Percentiles rank a stretch among this genome's conserved stretches.
Evolutionary conservation across 2,329 filamentous ascomycete species (phyloP).

Genomic region (Pezicula rhizophila): DNA sequence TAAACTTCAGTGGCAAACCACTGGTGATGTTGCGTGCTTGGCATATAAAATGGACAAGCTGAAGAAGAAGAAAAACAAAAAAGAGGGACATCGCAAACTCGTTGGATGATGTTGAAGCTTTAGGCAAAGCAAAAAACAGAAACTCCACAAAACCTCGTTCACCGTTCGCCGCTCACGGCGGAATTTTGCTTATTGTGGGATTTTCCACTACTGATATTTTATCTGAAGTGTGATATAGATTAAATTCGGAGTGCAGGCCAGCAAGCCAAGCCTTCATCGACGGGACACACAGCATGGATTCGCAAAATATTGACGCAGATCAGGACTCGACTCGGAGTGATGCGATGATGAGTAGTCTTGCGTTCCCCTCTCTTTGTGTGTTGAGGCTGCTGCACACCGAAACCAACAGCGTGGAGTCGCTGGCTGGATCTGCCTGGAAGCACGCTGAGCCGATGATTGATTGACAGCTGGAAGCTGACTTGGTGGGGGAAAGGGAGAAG

Average conservation of each 20-base stretch:
- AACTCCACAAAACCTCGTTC: too few relatives aligned
- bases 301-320: conserved; percentile 19
- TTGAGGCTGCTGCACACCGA: conserved; percentile 11
- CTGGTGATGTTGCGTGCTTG: too few relatives aligned
- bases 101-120: background rate
- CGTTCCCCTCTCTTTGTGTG: too few relatives aligned
- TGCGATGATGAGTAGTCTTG: background rate
- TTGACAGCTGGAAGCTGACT: background rate
- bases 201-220: conserved; percentile 9
- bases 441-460: background rate
- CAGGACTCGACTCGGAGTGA: conserved; percentile 4
- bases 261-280: background rate
- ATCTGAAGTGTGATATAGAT: conserved; percentile 17
- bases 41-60: too few relatives aligned
- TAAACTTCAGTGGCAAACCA: too few relatives aligned
- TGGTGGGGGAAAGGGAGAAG: background rate
- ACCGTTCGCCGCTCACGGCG: conserved; percentile 2
- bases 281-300: conserved; percentile 3
- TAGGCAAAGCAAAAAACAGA: background rate
- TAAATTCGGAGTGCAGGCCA: conserved; percentile 8
- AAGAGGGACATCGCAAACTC: background rate
- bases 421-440: background rate
- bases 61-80: too few relatives aligned
- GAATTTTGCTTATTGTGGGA: background rate
- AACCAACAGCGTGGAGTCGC: conserved; percentile 13